Evolutionary conservation across 768 basidiomycete genomes (phyloP).

Genomic region (Trametes maxima): DNA sequence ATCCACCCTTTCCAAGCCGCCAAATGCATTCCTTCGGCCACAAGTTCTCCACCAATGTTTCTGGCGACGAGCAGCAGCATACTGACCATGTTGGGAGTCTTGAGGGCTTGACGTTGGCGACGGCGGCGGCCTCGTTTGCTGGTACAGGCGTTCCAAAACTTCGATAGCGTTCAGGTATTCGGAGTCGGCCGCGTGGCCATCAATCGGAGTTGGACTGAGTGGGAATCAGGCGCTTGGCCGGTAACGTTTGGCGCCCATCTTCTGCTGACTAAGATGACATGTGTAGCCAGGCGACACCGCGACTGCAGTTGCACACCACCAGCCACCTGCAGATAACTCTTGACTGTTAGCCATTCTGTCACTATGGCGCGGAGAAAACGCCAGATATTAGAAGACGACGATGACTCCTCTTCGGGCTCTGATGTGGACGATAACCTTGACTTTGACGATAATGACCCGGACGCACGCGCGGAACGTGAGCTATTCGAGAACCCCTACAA

Average conservation of each 20-base stretch:
- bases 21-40: slow-evolving; percentile 7
- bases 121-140: slow-evolving; percentile 33
- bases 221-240: neutral
- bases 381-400: slow-evolving; percentile 68
- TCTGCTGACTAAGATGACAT: neutral
- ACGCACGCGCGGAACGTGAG: slow-evolving; percentile 70
- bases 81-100: slow-evolving; percentile 43
- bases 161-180: slow-evolving; percentile 22
- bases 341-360: neutral
- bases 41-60: slow-evolving; percentile 9
- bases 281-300: neutral
- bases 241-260: neutral
- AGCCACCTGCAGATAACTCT: neutral
- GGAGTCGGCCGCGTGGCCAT: slow-evolving; percentile 16
- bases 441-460: slow-evolving; percentile 54
- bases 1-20: slow-evolving; percentile 34
- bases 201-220: slow-evolving; percentile 20
- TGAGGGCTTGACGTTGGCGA: slow-evolving; percentile 38
- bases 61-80: slow-evolving; percentile 21
- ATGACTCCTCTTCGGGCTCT: slow-evolving; percentile 66
- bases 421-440: slow-evolving; percentile 45
- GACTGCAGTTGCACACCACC: too few species aligned
- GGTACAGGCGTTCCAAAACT: slow-evolving; percentile 23
- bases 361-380: slow-evolving; percentile 78
- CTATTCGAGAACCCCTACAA: slow-evolving; percentile 79